Base-by-base conservation (phyloP, 1,284 basidiomycete genomes). In the Puccinia brachypodii region DNA sequence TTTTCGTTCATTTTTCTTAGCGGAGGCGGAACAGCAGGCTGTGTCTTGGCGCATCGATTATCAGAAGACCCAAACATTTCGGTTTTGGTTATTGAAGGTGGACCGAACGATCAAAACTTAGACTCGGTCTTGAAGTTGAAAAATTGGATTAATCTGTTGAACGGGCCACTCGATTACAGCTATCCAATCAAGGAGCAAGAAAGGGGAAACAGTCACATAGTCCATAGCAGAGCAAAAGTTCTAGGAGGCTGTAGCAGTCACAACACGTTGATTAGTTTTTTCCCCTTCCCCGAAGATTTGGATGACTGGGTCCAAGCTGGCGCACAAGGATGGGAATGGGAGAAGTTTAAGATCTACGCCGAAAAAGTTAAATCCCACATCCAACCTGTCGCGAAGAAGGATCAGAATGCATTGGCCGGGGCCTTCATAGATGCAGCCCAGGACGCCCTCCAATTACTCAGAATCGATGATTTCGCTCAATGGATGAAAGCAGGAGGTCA, bases 261-360 rank as follows among this genome's bases (percentile, higher is more conserved):
- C 85, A 87, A 87, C 83, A 87, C 86, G 33, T 83, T 87, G 44
- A 87, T 87, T 82, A 86, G 85, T 62, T 87, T 87, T 84, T 83
- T 86, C 33, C 86, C 86, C 13, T 86, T 87, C 82, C 85, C 86
- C 68, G 85, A 83, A 80, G 86, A 87, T 68, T 83, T 87, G 50
- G 86, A 87, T 80, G 84, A 84, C 53, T 87, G 86, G 86, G 64
- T 71, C 22, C 47, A 56, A 71, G 84, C 85, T 13, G 83, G 85
- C 80, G 84, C 85, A 76, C 83, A 84, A 73, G 86, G 83, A 25
- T 87, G 86, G 86, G 77, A 79, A 38, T 83, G 84, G 22, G 75
- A 76, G 66, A 79, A 82, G 22, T 83, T 87, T 0, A 86, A 86
- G 83, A 85, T 86, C 13, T 86, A 87, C 73, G 86, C 85, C n/a